Evolutionary conservation across 148 eudicot species (phyloP), one percentile per base, ranked within the genome.

Genomic region (Chenopodium album): DNA sequence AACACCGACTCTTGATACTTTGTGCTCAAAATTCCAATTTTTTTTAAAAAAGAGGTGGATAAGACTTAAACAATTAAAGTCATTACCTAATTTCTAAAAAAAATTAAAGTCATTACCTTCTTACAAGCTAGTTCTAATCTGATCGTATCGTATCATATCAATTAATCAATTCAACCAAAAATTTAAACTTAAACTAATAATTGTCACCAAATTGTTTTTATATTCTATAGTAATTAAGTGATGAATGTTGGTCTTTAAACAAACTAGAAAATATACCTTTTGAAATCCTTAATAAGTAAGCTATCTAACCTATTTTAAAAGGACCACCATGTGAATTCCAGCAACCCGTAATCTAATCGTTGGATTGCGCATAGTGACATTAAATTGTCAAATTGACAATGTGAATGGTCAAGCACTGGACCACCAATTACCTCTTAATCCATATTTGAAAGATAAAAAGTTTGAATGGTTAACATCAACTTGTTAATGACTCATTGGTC

Each of bases 331-430:
- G 56, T 80, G 76, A 66, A 59, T 23, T 14, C 60, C 20, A 41
- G 59, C 77, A 73, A 34, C 12, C 50, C 26, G 81, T 7, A 68
- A 68, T 34, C 7, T 8, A 32, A 54, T 59, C 65, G 41, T 79
- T 56, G 76, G 56, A 60, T 79, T 50, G 46, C n/a, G 81, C 54
- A 62, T 62, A 37, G 59, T 69, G 72, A 34, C 62, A 63, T 77
- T 64, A 22, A 41, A 4, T 5, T 41, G 44, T 41, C 44, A 41
- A 69, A 23, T 69, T 4, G n/a, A 2, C 9, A 12, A 8, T 69
- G 74, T 0, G 81, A 54, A 56, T 56, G 34, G 37, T 71, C 47
- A 70, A 26, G 62, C 74, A 78, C 13, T 79, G 76, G 82, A 79
- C 82, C 82, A 71, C 62, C 31, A 22, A 64, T 56, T 19, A 56